Conservation (phyloP, 371 early-diverging fungal genomes). For the Nematocida major region DNA sequence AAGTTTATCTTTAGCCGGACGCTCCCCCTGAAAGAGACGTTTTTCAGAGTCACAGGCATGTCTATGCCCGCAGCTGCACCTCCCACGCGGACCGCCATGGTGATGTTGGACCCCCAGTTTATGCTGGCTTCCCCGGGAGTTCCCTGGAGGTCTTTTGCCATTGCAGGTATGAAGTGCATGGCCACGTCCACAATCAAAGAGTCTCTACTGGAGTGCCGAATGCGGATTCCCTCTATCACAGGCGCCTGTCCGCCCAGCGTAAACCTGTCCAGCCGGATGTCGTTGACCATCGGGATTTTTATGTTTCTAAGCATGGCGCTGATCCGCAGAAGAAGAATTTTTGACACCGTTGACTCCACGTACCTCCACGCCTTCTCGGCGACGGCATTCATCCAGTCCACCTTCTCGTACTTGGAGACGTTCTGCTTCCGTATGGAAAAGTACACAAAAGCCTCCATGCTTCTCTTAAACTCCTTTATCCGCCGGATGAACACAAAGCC, state of each 20-base stretch:
- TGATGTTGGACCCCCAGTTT: conserved; percentile 86
- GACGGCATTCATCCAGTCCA: conserved; percentile 90
- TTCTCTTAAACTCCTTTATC: conserved; percentile 58
- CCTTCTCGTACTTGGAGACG: conserved; percentile 68
- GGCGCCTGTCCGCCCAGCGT: conserved; percentile 89
- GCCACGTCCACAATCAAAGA: conserved; percentile 31
- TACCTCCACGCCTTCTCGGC: conserved; percentile 79
- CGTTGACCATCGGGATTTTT: conserved; percentile 75
- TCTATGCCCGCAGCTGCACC: conserved; percentile 75
- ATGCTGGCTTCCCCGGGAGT: conserved; percentile 42
- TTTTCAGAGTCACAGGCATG: conserved; percentile 78
- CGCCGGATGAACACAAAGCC: conserved; percentile 57
- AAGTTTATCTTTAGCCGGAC: conserved; percentile 71
- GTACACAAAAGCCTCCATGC: conserved; percentile 58
- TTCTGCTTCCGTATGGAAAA: conserved; percentile 54
- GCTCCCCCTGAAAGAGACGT: conserved; percentile 77
- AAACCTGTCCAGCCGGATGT: conserved; percentile 77
- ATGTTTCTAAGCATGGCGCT: conserved; percentile 61
- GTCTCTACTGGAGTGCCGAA: conserved; percentile 34
- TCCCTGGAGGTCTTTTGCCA: conserved; percentile 55
- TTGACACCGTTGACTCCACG: conserved; percentile 79
- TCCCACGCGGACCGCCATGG: conserved; percentile 76
- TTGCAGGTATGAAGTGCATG: conserved; percentile 61
- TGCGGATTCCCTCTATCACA: conserved; percentile 72
- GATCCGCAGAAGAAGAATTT: conserved; percentile 70